phyloP scores from a whole-genome alignment of 371 early-diverging fungal species.

The Apophysomyces ossiformis region DNA sequence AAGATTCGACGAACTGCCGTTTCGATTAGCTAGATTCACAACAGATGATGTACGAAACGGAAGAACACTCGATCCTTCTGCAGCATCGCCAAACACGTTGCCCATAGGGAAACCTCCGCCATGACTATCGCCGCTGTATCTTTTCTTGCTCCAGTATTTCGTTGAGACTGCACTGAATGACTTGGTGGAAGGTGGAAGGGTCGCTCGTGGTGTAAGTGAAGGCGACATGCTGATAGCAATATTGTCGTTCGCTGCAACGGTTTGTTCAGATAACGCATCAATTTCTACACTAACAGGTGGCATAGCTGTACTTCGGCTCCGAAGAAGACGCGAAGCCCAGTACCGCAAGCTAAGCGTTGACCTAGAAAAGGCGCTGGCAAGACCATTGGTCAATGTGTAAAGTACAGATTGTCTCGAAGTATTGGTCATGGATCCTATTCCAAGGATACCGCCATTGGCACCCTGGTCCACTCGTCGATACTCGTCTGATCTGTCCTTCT shows the following conservation, averaged over 20 bases:
- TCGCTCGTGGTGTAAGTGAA: slow-evolving; percentile 6
- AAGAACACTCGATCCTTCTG: slow-evolving; percentile 16
- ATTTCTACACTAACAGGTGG: slow-evolving; percentile 12
- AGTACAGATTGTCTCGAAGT: background rate
- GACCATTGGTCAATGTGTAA: slow-evolving; percentile 2
- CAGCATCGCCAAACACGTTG: background rate
- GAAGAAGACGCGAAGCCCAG: slow-evolving; percentile 36
- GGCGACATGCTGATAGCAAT: slow-evolving; percentile 19
- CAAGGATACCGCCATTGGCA: slow-evolving; percentile 42
- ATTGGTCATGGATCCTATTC: slow-evolving; percentile 9
- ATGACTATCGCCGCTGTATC: slow-evolving; percentile 40
- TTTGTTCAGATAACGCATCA: slow-evolving; percentile 18
- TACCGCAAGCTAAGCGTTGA: slow-evolving; percentile 33
- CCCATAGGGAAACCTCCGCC: slow-evolving; percentile 18
- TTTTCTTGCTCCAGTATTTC: slow-evolving; percentile 34
- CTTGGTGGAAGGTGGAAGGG: slow-evolving; percentile 19
- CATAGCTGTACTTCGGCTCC: slow-evolving; percentile 14
- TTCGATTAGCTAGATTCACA: slow-evolving; percentile 27
- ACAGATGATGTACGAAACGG: slow-evolving; percentile 29
- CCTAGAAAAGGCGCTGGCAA: slow-evolving; percentile 26
- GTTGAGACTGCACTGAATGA: slow-evolving; percentile 24
- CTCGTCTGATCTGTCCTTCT: slow-evolving; percentile 17
- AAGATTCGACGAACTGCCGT: slow-evolving; percentile 9
- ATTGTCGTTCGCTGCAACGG: slow-evolving; percentile 9
- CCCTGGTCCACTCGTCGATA: slow-evolving; percentile 25